Conservation (phyloP, 352 stramenopile species). For the Globisporangium paddicum region DNA sequence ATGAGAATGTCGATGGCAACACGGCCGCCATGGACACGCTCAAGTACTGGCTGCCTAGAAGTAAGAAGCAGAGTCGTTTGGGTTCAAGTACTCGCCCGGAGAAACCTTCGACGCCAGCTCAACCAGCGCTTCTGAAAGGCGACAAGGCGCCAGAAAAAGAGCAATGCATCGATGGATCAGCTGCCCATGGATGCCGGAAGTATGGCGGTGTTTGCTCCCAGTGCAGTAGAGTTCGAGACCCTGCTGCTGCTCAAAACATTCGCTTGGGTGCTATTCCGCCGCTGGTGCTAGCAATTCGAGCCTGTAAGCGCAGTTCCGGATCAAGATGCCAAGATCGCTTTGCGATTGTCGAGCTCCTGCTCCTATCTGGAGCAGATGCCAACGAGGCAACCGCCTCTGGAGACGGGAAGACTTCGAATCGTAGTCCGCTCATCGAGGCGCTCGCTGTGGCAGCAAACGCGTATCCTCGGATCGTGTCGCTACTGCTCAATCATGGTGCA, state of each 20-base stretch:
- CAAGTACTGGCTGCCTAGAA: constrained; percentile 8
- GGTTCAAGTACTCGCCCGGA: background rate
- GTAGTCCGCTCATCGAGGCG: constrained; percentile 18
- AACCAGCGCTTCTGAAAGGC: background rate
- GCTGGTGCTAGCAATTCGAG: constrained; percentile 29
- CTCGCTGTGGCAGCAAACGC: constrained; percentile 10
- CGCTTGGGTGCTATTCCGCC: constrained; percentile 3
- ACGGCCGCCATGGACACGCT: constrained; percentile 9
- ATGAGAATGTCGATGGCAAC: background rate
- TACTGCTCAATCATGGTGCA: constrained; percentile 23
- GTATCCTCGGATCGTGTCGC: constrained; percentile 14
- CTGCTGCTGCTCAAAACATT: background rate
- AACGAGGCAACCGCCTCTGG: constrained; percentile 6
- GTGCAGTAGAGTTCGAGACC: constrained; percentile 6
- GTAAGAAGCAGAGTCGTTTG: background rate
- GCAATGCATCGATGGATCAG: background rate
- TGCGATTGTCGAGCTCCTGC: constrained; percentile 25
- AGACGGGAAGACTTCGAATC: background rate
- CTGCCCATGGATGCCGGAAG: constrained; percentile 16
- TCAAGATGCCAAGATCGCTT: constrained; percentile 1
- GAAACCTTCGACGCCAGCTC: background rate
- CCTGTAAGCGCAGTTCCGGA: constrained; percentile 7
- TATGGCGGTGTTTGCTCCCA: constrained; percentile 21
- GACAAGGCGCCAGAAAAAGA: background rate
- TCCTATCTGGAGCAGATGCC: constrained; percentile 18